Base-by-base conservation (phyloP, 306 rosid species). In the Lathyrus tuberosus region DNA sequence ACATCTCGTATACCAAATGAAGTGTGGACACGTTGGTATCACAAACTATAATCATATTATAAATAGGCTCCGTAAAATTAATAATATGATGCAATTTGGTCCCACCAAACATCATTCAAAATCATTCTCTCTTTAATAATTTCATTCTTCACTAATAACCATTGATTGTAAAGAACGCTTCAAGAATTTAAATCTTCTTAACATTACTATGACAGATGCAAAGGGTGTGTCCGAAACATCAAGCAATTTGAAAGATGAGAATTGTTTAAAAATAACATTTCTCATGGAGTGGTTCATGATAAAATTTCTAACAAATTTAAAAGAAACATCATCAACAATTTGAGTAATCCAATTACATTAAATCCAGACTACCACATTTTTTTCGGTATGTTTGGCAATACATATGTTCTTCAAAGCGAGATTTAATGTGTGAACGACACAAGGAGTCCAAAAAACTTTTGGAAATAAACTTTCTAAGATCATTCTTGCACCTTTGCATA, bases 1-100 rank as follows among this genome's bases (percentile, higher is more conserved):
- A 59, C 60, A 53, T n/a, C 20, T 59, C 65, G 15, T 1, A 24
- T 59, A 59, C 24, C 15, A 31, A 59, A 48, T 48, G 54, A 48
- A 48, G 24, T 48, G 11, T 6, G 54, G 22, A 16, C 10, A 2
- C 8, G 3, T 48, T 24, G 0, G 10, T 48, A 48, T 6, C 54
- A 48, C 22, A 48, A 16, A 15, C 11, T 48, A 26, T 7, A 31
- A 59, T 13, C 43, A 31, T 59, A 33, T 31, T 33, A 31, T 33
- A 31, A 8, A 31, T n/a, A 59, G 24, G 14, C 65, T 59, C 38
- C 0, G 2, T 31, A 42, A 59, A n/a, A 31, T 14, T 5, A 5
- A 59, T 4, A n/a, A 33, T n/a, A 3, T 31, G n/a, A 59, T 48
- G 24, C 6, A 48, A 48, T 59, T 59, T 7, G 33, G 13, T 59